phyloP scores from a whole-genome alignment of 2,329 filamentous ascomycete species.

The Neonectria magnoliae region DNA sequence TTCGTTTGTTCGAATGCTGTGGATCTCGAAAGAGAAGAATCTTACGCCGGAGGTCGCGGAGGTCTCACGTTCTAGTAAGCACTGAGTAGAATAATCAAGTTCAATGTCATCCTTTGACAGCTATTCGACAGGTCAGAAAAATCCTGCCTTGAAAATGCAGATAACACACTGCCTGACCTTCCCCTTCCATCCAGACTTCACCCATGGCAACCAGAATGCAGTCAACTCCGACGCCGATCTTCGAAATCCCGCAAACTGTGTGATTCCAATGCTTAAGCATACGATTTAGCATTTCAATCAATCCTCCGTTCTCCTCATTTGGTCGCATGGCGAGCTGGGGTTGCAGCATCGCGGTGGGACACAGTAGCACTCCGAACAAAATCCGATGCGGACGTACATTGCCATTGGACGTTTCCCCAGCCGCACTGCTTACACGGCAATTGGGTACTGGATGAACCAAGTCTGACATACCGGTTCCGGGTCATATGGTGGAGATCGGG shows the following conservation, averaged over 20 bases:
- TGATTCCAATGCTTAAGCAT: slow-evolving; percentile 4
- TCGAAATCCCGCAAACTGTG: slow-evolving; percentile 13
- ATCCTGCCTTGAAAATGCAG: neutral
- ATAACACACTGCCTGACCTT: neutral
- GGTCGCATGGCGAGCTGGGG: neutral
- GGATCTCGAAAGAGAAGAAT: neutral
- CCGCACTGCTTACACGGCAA: neutral
- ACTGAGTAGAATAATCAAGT: neutral
- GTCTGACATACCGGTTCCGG: neutral
- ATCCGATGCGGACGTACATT: neutral
- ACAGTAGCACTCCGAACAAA: neutral
- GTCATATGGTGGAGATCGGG: neutral
- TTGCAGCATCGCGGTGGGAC: neutral
- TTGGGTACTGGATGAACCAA: neutral
- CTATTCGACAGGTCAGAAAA: neutral
- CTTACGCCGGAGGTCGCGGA: neutral
- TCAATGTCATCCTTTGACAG: neutral
- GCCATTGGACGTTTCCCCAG: neutral
- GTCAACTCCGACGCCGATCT: neutral
- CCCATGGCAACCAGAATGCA: neutral
- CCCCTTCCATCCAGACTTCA: neutral
- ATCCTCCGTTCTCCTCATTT: neutral
- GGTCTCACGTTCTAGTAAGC: neutral
- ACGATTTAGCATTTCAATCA: slow-evolving; percentile 11
- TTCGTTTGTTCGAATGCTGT: neutral